phyloP scores from a whole-genome alignment of 1,139 yeast genomes.

The Debaryomycetaceae sp. region DNA sequence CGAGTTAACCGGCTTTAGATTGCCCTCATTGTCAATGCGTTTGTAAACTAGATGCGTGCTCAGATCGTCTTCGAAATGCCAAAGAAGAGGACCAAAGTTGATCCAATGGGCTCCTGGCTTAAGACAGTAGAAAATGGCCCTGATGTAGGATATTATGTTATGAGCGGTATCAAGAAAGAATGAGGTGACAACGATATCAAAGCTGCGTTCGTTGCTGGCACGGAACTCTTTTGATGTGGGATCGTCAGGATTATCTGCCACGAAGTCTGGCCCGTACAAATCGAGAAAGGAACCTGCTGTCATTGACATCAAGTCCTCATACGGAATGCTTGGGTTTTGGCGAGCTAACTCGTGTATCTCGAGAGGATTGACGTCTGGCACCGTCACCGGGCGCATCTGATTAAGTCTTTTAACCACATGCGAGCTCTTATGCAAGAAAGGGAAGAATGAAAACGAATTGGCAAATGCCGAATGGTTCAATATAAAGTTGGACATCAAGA shows the following conservation, averaged over 20 bases:
- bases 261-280: conserved; percentile 53
- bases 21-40: conserved; percentile 21
- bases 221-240: conserved; percentile 42
- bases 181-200: conserved; percentile 63
- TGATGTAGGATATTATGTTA: conserved; percentile 67
- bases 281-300: conserved; percentile 79
- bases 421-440: conserved; percentile 52
- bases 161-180: conserved; percentile 81
- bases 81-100: conserved; percentile 79
- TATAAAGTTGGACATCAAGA: conserved; percentile 61
- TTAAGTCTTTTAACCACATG: conserved; percentile 40
- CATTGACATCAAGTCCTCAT: conserved; percentile 64
- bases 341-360: conserved; percentile 26
- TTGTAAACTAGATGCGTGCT: conserved; percentile 18
- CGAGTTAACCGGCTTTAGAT: conserved; percentile 21
- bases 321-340: conserved; percentile 38
- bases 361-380: conserved; percentile 52
- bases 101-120: conserved; percentile 66
- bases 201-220: conserved; percentile 27
- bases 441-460: conserved; percentile 43
- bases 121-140: conserved; percentile 52
- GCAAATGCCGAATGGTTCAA: conserved; percentile 49
- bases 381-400: conserved; percentile 47
- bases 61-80: conserved; percentile 74
- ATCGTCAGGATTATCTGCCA: conserved; percentile 18